These are phyloP conservation scores for Boechera retrofracta DNA, from an alignment of 345 rosid species.

Conservation along the genomic window DNA sequence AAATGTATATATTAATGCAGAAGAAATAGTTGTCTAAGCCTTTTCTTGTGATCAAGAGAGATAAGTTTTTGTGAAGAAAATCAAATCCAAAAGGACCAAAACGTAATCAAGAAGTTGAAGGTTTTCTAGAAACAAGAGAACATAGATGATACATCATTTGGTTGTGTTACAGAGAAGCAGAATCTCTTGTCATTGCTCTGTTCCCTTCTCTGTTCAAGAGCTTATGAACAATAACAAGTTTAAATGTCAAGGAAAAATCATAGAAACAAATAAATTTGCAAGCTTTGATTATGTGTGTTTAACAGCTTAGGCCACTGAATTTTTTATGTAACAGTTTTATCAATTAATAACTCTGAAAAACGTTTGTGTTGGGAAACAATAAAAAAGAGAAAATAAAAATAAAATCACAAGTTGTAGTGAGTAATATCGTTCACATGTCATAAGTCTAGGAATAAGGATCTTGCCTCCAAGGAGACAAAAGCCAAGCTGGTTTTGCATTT, in stretches of 20 bases:
- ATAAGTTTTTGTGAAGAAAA: too few species aligned
- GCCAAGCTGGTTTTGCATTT: constrained; percentile 14
- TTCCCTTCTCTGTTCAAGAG: neutral
- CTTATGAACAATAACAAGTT: neutral
- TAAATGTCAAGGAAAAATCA: neutral
- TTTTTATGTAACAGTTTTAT: neutral
- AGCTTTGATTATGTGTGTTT: neutral
- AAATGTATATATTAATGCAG: neutral
- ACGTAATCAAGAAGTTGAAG: neutral
- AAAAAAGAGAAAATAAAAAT: neutral
- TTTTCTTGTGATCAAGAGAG: neutral
- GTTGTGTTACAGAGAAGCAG: neutral
- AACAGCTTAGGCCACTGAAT: neutral
- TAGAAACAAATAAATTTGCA: neutral
- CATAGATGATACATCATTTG: neutral
- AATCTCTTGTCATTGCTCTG: neutral
- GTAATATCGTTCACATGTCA: constrained; percentile 18
- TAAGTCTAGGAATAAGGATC: constrained; percentile 15
- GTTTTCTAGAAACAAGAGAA: neutral
- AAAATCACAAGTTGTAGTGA: constrained; percentile 8
- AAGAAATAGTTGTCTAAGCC: neutral
- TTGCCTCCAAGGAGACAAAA: constrained; percentile 4
- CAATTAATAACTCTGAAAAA: neutral
- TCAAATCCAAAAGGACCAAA: neutral
- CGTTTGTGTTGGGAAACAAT: neutral